Base-by-base conservation (phyloP, 352 stramenopile genomes). In the Phytophthora uliginosa region DNA sequence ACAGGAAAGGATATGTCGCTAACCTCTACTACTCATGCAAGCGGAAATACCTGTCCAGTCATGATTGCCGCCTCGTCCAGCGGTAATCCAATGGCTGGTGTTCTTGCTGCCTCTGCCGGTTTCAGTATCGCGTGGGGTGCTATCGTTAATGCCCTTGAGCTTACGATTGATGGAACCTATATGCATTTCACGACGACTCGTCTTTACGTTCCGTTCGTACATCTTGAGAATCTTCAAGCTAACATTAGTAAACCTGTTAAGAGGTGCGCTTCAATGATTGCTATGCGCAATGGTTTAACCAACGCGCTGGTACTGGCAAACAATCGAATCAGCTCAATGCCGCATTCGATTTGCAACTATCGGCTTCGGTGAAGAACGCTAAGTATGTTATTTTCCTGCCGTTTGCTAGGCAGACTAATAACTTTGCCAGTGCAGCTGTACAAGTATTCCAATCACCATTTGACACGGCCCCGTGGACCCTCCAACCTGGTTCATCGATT, bases 351-450 rank as follows among this genome's bases (percentile, higher is more conserved):
- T 31, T 31, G 4, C 28, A 31, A 31, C 28, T 8, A 31, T 31
- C 28, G 28, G 28, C 28, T 31, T 31, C 28, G 28, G 4, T 31
- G 28, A 31, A 31, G 28, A 31, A 31, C 28, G 60, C 60, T 40
- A 67, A 67, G 18, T 59, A 53, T 24, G 60, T 67, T 26, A 33
- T 15, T 7, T 50, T 58, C 28, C 50, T 66, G 36, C 69, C 33
- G 0, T 64, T 53, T 58, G 74, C 33, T 64, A 8, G 17, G 15
- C 38, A 47, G 17, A 47, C 38, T 6, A 8, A 8, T 47, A 47
- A 18, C 17, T 47, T 47, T 18, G 38, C 38, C 17, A 7, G 4
- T 3, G 38, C 38, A 18, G 38, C 10, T 47, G 38, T 47, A 4
- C 56, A 62, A 34, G 28, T 53, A 15, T 62, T 36, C 12, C 36